Evolutionary conservation across 1,284 basidiomycete species (phyloP).

Genomic region (Austropuccinia psidii): DNA sequence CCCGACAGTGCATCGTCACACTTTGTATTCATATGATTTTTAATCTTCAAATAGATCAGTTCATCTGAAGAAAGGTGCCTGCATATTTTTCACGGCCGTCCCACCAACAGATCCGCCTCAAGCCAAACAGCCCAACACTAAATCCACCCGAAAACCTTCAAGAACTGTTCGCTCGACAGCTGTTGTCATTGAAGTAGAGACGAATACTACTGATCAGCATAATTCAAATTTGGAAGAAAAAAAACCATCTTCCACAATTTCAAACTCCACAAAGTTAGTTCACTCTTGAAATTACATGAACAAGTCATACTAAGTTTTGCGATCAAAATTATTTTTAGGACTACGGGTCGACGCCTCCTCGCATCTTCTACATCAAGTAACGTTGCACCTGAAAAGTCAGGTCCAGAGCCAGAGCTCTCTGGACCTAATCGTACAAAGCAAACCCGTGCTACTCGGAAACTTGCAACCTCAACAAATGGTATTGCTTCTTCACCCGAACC

Average conservation of each 20-base stretch:
- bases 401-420: background rate
- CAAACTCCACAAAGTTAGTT: background rate
- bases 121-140: background rate
- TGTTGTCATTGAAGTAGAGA: background rate
- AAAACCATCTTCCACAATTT: constrained; percentile 1
- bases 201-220: background rate
- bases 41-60: background rate
- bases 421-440: background rate
- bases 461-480: background rate
- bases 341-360: background rate
- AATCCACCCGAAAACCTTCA: constrained; percentile 2
- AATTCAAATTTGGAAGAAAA: too few species aligned
- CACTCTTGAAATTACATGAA: too few species aligned
- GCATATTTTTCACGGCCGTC: constrained; percentile 22
- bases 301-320: too few species aligned
- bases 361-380: background rate
- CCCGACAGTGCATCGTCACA: background rate
- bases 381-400: background rate
- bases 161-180: background rate
- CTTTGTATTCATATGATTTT: background rate
- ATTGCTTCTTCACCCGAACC: constrained; percentile 2
- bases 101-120: background rate
- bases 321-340: background rate
- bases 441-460: constrained; percentile 1
- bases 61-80: constrained; percentile 33